Evolutionary conservation across 2,329 filamentous ascomycete genomes (phyloP).

Genomic region (Cryphonectria parasitica): DNA sequence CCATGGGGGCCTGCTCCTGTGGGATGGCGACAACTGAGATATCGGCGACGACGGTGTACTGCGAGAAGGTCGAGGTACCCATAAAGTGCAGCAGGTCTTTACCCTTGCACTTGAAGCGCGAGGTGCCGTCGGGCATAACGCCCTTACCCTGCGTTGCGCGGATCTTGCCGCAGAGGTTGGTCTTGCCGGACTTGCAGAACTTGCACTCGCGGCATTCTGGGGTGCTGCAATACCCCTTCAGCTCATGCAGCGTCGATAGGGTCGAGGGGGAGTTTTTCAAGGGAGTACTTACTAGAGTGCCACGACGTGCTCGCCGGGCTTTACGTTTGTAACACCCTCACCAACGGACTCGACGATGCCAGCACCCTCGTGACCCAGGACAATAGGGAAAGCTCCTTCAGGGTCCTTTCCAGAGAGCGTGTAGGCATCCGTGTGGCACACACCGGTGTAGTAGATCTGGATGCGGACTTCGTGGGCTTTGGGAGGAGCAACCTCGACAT

Average conservation of each 20-base stretch:
- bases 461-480: conserved; percentile 95
- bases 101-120: conserved; percentile 91
- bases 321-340: conserved; percentile 92
- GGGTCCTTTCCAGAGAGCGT: conserved; percentile 95
- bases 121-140: conserved; percentile 96
- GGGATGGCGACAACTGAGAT: conserved; percentile 92
- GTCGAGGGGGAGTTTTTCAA: conserved; percentile 42
- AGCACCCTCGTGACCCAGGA: conserved; percentile 89
- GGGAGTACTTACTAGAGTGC: conserved; percentile 73
- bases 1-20: conserved; percentile 87
- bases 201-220: conserved; percentile 98
- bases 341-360: conserved; percentile 92
- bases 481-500: conserved; percentile 88
- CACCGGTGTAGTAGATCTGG: conserved; percentile 95
- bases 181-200: conserved; percentile 99
- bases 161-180: conserved; percentile 98
- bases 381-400: conserved; percentile 89
- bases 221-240: conserved; percentile 61
- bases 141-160: conserved; percentile 94
- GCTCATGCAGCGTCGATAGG: conserved; percentile 66
- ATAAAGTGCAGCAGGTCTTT: conserved; percentile 98
- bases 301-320: conserved; percentile 89
- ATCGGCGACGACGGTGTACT: conserved; percentile 98
- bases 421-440: conserved; percentile 97
- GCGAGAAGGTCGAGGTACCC: conserved; percentile 98